Base-by-base conservation (phyloP, 2,329 filamentous ascomycete genomes). In the Lanzia echinophila region DNA sequence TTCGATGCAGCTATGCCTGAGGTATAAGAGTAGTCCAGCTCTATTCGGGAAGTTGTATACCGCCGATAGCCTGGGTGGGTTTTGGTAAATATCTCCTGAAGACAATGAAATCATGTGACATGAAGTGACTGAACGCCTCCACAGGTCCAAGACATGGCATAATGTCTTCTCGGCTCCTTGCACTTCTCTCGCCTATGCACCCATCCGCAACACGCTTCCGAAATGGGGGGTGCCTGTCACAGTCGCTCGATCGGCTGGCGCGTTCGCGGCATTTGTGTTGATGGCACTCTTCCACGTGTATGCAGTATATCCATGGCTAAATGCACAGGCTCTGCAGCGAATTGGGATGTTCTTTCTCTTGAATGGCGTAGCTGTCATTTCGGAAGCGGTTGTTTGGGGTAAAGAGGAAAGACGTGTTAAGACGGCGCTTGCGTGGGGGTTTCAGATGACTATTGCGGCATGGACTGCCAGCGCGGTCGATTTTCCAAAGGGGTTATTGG, bases 201-300 rank as follows among this genome's bases (percentile, higher is more conserved):
- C 71, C 4, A 57, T 71, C 20, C 62, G 69, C n/a, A 60, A 62
- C 19, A 51, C 59, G 1, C 64, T 73, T 17, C 64, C 64, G 0
- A 63, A 60, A 46, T 60, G 65, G 22, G 66, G 69, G 1, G 53
- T 71, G 1, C 68, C 70, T 6, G 52, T 64, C 3, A 36, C 59
- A 0, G 49, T 70, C 8, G 69, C 71, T 3, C 62, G 69, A 7
- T 63, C 66, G 0, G 44, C 67, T 3, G 71, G 71, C 1, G 65
- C 73, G 1, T 45, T 73, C 0, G 68, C 67, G 1, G 68, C 68
- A 1, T 73, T 73, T 50, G 58, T 51, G 17, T 56, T 73, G 12
- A 73, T 73, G 71, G 69, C 67, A 0, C 44, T 64, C 8, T 73
- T 73, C 55, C 71, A 73, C 49, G 63, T 71, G 6, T 71, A 71